Base-by-base conservation (phyloP, 805 yeast species). In the Jamesozyma spencerorum region DNA sequence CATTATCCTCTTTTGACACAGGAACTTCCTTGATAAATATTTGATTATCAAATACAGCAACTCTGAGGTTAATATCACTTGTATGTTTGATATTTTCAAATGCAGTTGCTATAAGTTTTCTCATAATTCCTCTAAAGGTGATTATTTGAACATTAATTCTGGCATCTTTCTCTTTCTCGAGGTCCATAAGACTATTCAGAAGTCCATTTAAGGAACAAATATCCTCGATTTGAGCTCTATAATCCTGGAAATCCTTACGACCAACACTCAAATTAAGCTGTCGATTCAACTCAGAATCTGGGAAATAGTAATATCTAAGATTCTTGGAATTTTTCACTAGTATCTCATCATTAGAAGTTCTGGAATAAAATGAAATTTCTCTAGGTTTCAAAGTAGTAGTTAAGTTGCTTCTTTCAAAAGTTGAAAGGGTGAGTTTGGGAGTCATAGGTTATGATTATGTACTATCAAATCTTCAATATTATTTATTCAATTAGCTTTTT, bases 61-160 rank as follows among this genome's bases (percentile, higher is more conserved):
- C 64, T 46, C 85, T 77, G 29, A 82, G 62, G 42, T 75, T 76
- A 3, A 86, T 55, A 15, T 71, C 69, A 38, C 79, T 52, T 19
- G 13, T 31, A 33, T 43, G 81, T 24, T 68, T 66, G n/a, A 65
- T 55, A 40, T 71, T 69, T 54, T 77, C 81, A 3, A 88, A 55
- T 15, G 58, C 60, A 11, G 51, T 40, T 18, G 85, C 64, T 7
- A 80, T 69, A 61, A 92, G 64, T 31, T 90, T 63, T 44, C 77
- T 74, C 28, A 90, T 75, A 30, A 86, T 63, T 1, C 98, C 98
- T 53, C 98, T 70, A 74, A 86, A 90, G 0, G 96, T 80, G 19
- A 90, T 67, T 27, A 90, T 71, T 50, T 86, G 83, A 1, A 76
- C 60, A 24, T 72, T 71, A 2, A 75, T 53, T 44, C 73, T 78